A percentile compares a stretch with the other conserved stretches of the same genome.
Conservation (phyloP, 345 rosid genomes). For the Ricinus communis region DNA sequence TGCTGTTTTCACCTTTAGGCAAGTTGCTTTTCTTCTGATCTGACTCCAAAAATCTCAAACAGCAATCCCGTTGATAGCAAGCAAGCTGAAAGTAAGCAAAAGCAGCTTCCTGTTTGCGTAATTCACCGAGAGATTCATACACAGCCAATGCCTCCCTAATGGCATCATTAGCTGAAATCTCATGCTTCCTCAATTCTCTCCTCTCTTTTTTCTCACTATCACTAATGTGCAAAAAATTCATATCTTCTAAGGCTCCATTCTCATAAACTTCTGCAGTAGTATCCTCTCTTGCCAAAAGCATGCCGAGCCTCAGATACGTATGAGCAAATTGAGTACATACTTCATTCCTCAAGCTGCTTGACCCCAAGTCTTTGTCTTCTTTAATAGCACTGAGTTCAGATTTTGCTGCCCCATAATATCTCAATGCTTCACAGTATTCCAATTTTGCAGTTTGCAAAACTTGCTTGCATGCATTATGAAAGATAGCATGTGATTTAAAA, state of each 20-base stretch:
- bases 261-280: conserved; percentile 54
- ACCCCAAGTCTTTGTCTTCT: conserved; percentile 36
- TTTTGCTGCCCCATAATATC: conserved; percentile 77
- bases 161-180: conserved; percentile 85
- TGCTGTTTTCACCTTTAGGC: conserved; percentile 48
- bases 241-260: conserved; percentile 39
- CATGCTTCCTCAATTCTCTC: conserved; percentile 52
- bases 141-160: conserved; percentile 79
- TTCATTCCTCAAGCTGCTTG: conserved; percentile 57
- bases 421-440: conserved; percentile 74
- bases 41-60: conserved; percentile 57
- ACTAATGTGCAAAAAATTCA: conserved; percentile 13
- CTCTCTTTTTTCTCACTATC: conserved; percentile 33
- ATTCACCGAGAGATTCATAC: conserved; percentile 78
- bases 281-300: conserved; percentile 80
- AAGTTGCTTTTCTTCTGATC: conserved; percentile 40
- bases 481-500: conserved; percentile 45
- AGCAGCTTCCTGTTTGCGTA: conserved; percentile 85
- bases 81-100: conserved; percentile 85
- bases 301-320: conserved; percentile 85
- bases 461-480: conserved; percentile 52
- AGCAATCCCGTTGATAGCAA: conserved; percentile 74
- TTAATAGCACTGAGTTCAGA: conserved; percentile 49
- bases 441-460: conserved; percentile 61
- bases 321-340: conserved; percentile 83